Evolutionary conservation across 768 basidiomycete genomes (phyloP), one percentile per base, ranked within the genome.

Genomic region (Suillus paluster): DNA sequence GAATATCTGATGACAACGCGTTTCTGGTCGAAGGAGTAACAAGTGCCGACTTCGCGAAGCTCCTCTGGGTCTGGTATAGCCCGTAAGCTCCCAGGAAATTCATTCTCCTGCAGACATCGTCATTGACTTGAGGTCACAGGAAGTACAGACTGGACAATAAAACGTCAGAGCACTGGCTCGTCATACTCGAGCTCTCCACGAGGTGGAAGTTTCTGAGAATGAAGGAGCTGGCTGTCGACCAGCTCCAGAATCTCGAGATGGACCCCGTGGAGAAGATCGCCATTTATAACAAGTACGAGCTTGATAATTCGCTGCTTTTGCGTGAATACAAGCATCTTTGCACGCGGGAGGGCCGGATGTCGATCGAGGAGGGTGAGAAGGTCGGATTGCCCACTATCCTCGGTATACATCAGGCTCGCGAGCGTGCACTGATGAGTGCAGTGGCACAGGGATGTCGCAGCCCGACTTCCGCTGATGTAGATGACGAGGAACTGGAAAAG

Each of bases 11-110:
- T 0, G 36, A 58, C 0, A 57, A 57, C 4, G 67, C 67, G 0
- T 68, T 60, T 0, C 69, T 63, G 5, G 21, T 58, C 7, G 66
- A 80, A 2, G 53, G 11, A 3, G 74, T 80, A 5, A 74, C 71
- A 0, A 66, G 75, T 0, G 60, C 69, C 0, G 77, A 83, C 0
- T 86, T 87, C 54, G 78, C 79, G 0, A 71, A 68, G 0, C 77
- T 87, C 0, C 69, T 86, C 0, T 86, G 84, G 80, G 79, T 86
- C 0, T 86, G 85, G 67, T 87, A 87, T 56, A 84, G 86, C 45
- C 79, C 79, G 83, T 85, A 64, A 66, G 80, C 66, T 1, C 12
- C 39, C 17, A 42, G 10, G n/a, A 21, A 39, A 17, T 25, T 55
- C 30, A 17, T 25, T 55, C 30, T 23, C 23, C 21, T 14, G 25